Evolutionary conservation across 1,139 yeast genomes (phyloP).

Genomic region (Waltiozyma sp.): DNA sequence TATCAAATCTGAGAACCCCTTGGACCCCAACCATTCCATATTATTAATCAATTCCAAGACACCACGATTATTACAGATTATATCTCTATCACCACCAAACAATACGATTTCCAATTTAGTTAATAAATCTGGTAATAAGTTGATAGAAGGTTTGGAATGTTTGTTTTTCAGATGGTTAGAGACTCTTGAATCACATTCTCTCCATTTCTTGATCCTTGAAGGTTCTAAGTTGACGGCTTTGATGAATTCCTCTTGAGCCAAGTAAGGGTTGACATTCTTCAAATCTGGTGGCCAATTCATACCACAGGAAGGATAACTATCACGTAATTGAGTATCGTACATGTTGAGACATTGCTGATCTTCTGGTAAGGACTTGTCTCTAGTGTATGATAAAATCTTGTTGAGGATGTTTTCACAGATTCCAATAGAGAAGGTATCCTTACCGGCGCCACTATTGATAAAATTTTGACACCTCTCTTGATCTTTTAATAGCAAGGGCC

Average conservation of each 20-base stretch:
- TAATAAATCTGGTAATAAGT: conserved; percentile 54
- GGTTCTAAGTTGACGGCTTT: conserved; percentile 41
- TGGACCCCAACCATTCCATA: conserved; percentile 56
- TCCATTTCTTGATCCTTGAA: conserved; percentile 39
- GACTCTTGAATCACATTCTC: conserved; percentile 63
- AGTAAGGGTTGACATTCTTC: conserved; percentile 45
- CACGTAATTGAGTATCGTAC: conserved; percentile 67
- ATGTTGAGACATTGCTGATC: conserved; percentile 58
- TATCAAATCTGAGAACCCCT: conserved; percentile 39
- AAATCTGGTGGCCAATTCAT: conserved; percentile 88
- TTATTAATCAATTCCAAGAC: conserved; percentile 54
- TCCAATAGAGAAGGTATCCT: conserved; percentile 25
- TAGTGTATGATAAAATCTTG: conserved; percentile 30
- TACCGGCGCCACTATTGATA: conserved; percentile 23
- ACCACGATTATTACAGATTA: conserved; percentile 79
- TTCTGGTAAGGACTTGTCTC: conserved; percentile 19
- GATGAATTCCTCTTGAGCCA: conserved; percentile 45
- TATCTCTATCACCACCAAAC: conserved; percentile 82
- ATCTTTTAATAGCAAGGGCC: conserved; percentile 31
- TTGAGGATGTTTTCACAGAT: conserved; percentile 42
- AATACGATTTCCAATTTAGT: conserved; percentile 49
- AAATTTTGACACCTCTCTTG: conserved; percentile 57
- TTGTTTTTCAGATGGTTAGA: conserved; percentile 39
- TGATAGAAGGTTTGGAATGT: conserved; percentile 48
- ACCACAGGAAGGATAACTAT: conserved; percentile 80